Evolutionary conservation across 2,329 filamentous ascomycete species (phyloP), one percentile per base, ranked within the genome.

Genomic region (Tolypocladium amazonense): DNA sequence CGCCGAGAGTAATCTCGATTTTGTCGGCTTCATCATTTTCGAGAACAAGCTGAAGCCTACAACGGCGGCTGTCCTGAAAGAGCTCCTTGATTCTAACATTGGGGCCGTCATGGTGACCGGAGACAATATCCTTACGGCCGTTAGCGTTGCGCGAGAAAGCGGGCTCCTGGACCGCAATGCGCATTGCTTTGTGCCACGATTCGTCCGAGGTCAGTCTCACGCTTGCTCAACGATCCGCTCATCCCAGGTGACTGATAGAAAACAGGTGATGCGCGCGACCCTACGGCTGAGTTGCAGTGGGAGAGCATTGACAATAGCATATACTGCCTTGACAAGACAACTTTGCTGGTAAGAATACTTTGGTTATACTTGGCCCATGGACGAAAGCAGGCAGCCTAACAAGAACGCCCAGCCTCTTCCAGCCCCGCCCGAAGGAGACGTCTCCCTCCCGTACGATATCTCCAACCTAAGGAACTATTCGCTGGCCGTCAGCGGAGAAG

Each of bases 21-120:
- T 99, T 69, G 82, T 92, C 41, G 94, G 94, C 6, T 99, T 99
- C 75, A 97, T 99, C 69, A 88, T 99, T 58, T 99, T 99, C 67
- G 94, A 99, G 75, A 99, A 99, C 76, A 99, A 99, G 75, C 78
- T 99, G 62, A 99, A 99, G 73, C 87, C 90, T 1, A 92, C 85
- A 25, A 97, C 93, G 0, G 82, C 89, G 1, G 82, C 81, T 1
- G 89, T 97, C 39, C 84, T 99, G 33, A 82, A 88, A 59, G 92
- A 97, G 74, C 81, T 99, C 3, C 81, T 85, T 38, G 80, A 88
- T 58, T 93, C 95, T 9, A 89, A 89, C 59, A 96, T 99, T 65
- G 85, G 90, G 41, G 88, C 89, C 35, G 86, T 96, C 57, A 99
- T 99, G 94, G 95, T 95, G 63, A 99, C 94, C 0, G 94, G 94